These are phyloP conservation scores for Phyllosticta citriasiana DNA, from an alignment of 2,329 filamentous ascomycete genomes.

Conservation along the genomic window DNA sequence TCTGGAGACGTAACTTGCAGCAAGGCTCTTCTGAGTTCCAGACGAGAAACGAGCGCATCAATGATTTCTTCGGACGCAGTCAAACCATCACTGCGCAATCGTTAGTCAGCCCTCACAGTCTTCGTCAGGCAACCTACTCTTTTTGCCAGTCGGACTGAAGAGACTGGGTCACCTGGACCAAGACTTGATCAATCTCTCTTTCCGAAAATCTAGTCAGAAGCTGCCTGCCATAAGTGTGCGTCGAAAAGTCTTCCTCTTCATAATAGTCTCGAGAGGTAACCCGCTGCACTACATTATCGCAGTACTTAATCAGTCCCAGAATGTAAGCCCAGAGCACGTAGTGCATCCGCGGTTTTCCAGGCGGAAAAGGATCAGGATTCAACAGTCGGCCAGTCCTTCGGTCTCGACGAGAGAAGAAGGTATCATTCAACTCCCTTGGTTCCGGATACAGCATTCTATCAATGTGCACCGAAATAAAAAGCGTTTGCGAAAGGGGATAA, in stretches of 20 bases:
- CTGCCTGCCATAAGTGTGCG: constrained; percentile 75
- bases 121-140: constrained; percentile 20
- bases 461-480: constrained; percentile 87
- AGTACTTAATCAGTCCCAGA: constrained; percentile 72
- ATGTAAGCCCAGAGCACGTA: constrained; percentile 76
- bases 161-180: constrained; percentile 39
- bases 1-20: constrained; percentile 41
- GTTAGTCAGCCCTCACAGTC: not conserved
- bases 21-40: constrained; percentile 57
- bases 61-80: constrained; percentile 28
- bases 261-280: constrained; percentile 82
- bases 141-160: constrained; percentile 22
- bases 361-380: constrained; percentile 30
- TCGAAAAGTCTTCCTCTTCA: constrained; percentile 97
- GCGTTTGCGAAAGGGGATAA: constrained; percentile 87
- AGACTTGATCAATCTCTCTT: constrained; percentile 43
- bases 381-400: not conserved
- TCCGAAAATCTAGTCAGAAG: constrained; percentile 57
- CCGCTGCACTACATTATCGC: constrained; percentile 64
- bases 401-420: constrained; percentile 31
- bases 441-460: constrained; percentile 69
- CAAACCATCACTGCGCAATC: constrained; percentile 14
- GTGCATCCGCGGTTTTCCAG: constrained; percentile 25
- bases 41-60: constrained; percentile 52
- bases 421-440: constrained; percentile 53